These are phyloP conservation scores for Stevia rebaudiana DNA, from an alignment of 140 eudicot species.

Conservation along the genomic window DNA sequence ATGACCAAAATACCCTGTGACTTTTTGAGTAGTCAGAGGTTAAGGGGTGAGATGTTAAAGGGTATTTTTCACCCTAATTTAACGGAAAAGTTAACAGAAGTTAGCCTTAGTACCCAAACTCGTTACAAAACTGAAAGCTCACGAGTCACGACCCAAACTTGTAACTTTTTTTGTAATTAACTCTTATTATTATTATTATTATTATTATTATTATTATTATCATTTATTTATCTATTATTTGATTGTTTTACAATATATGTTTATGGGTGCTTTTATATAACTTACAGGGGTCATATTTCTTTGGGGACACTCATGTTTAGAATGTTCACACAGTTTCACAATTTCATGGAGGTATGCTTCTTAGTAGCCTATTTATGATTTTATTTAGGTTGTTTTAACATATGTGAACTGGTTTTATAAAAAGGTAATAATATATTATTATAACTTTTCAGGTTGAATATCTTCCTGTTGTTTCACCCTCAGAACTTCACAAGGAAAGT, in stretches of 20 bases:
- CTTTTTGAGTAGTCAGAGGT: too few species aligned
- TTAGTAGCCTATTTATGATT: conserved; percentile 8
- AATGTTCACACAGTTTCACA: conserved; percentile 95
- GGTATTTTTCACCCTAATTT: too few species aligned
- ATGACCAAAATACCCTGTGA: too few species aligned
- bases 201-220: too few species aligned
- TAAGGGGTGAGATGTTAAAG: too few species aligned
- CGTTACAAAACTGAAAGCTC: too few species aligned
- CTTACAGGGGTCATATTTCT: conserved; percentile 74
- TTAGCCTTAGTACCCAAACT: too few species aligned
- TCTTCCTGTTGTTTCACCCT: conserved; percentile 74
- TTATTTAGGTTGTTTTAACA: not conserved
- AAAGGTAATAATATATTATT: not conserved
- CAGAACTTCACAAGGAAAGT: conserved; percentile 65
- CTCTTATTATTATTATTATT: too few species aligned
- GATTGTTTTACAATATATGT: not conserved
- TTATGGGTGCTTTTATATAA: conserved; percentile 1
- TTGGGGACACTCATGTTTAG: conserved; percentile 81
- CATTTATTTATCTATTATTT: too few species aligned
- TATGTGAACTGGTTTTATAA: conserved; percentile 8
- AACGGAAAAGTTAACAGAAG: too few species aligned
- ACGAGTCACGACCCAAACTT: too few species aligned
- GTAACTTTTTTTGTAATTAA: too few species aligned
- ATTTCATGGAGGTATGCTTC: conserved; percentile 84
- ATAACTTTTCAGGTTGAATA: conserved; percentile 63